Base-by-base conservation (phyloP, 768 basidiomycete genomes). In the Amanita polypyramis region DNA sequence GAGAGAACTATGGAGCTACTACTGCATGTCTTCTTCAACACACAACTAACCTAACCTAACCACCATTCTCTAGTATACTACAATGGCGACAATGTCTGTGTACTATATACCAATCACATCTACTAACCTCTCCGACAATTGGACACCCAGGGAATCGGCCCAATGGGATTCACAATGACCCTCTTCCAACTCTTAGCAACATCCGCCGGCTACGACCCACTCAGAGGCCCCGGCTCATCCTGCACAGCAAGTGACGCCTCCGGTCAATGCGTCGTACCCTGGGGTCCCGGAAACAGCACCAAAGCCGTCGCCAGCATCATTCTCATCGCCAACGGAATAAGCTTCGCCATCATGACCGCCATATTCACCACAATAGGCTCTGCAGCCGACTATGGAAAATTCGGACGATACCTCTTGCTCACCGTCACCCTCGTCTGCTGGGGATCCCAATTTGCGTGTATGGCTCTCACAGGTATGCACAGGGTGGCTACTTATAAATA, bases 301-400 rank as follows among this genome's bases (percentile, higher is more conserved):
- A 88, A 85, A 60, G 63, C 81, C 2, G 79, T 92, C 32, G 76
- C 82, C 10, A 85, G 86, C 37, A 65, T 90, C 21, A 79, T 90
- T n/a, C 67, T 91, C 11, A 66, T 90, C 15, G 75, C 86, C 0
- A 89, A 85, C 40, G 86, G 87, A 1, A 65, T 82, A 44, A 79
- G 79, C 56, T 91, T 89, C 52, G 83, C 82, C 9, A 77, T 86
- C 14, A 88, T 90, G 85, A 88, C 88, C 0, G 52, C 74, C 27
- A 77, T 90, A 40, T 88, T 91, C 65, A 91, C 87, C 2, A 87
- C 85, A 0, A 78, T 91, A 35, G 79, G 81, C 25, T 79, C 79
- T 17, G 79, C 80, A 3, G 83, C 82, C 0, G 84, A 87, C 58
- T 87, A 85, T 53, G 82, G 82, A 3, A 72, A 65, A 4, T 87